Evolutionary conservation across 805 yeast species (phyloP).

Genomic region (Cyberlindnera sargentensis): DNA sequence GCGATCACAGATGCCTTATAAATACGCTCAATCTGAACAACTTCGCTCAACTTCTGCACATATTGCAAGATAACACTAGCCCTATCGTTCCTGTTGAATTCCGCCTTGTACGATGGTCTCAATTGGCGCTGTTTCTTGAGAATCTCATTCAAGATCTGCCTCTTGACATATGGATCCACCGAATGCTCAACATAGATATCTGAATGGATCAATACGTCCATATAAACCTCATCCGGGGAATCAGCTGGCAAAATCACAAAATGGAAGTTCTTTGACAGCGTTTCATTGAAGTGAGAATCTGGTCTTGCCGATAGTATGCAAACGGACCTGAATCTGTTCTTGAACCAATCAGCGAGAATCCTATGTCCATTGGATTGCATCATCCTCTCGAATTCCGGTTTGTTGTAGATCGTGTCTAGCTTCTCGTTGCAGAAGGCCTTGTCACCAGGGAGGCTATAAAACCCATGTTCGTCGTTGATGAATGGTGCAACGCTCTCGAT

Average conservation of each 20-base stretch:
- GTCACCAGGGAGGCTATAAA: slow-evolving; percentile 9
- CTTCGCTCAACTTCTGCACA: slow-evolving; percentile 45
- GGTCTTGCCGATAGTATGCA: slow-evolving; percentile 50
- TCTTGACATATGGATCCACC: slow-evolving; percentile 32
- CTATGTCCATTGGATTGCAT: slow-evolving; percentile 54
- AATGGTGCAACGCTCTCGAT: slow-evolving; percentile 39
- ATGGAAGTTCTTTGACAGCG: slow-evolving; percentile 16
- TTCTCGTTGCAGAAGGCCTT: slow-evolving; percentile 23
- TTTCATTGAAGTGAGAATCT: slow-evolving; percentile 18
- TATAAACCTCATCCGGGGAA: slow-evolving; percentile 37
- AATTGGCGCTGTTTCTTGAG: slow-evolving; percentile 22
- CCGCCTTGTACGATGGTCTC: slow-evolving; percentile 18
- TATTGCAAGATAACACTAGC: slow-evolving; percentile 40
- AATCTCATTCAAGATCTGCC: slow-evolving; percentile 32
- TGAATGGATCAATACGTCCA: slow-evolving; percentile 38
- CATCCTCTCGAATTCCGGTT: slow-evolving; percentile 32
- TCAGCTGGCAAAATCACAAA: slow-evolving; percentile 36
- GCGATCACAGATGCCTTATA: slow-evolving; percentile 37
- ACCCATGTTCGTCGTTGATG: slow-evolving; percentile 26
- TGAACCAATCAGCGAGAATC: slow-evolving; percentile 56
- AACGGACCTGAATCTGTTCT: slow-evolving; percentile 58
- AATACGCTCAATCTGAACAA: slow-evolving; percentile 60
- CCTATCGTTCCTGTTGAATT: slow-evolving; percentile 34
- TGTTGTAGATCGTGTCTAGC: slow-evolving; percentile 51
- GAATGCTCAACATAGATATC: slow-evolving; percentile 53